Base-by-base conservation (phyloP, 2,329 filamentous ascomycete species). In the Zarea fungicola region DNA sequence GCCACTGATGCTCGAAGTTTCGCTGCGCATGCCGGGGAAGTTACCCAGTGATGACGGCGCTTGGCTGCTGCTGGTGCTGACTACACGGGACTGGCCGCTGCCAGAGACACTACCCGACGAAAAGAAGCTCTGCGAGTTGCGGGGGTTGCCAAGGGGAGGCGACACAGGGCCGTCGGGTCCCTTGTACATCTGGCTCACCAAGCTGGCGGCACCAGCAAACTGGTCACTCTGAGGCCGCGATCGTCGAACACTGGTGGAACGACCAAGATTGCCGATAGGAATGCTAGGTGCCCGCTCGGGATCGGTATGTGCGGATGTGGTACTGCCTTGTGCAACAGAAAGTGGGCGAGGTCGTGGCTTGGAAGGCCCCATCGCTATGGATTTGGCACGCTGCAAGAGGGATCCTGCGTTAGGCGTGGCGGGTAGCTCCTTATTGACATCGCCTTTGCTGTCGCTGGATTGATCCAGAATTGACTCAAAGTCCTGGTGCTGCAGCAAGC, bases 401-500 rank as follows among this genome's bases (percentile, higher is more conserved):
- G 77, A 77, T 14, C 71, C 65, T 10, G 72, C 70, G 31, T 66
- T 62, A 21, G 74, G 77, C 1, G 89, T 83, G 2, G 87, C 80
- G 6, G 89, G 88, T 16, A 95, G 80, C n/a, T 93, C 90, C 67
- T 96, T 96, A 66, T 93, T 85, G 31, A 75, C 78, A 61, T 86
- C 78, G 34, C 60, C 56, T 50, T 66, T 63, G 48, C 65, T 59
- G 49, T 85, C 80, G 44, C 81, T 80, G 8, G 85, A 87, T 65
- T 89, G 87, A 64, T 95, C 89, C 34, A 96, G 76, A 52, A 97
- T 95, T 54, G 89, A 84, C 70, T 99, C 92, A 58, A 96, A 97
- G 57, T 95, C 91, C 61, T 95, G 87, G 68, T 96, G 88, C 63
- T 95, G 87, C 54, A 99, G 78, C 37, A 99, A 81, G 49, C 93